These are phyloP conservation scores for Trichoderma sp. DNA, from an alignment of 2,329 filamentous ascomycete species.

Conservation along the genomic window DNA sequence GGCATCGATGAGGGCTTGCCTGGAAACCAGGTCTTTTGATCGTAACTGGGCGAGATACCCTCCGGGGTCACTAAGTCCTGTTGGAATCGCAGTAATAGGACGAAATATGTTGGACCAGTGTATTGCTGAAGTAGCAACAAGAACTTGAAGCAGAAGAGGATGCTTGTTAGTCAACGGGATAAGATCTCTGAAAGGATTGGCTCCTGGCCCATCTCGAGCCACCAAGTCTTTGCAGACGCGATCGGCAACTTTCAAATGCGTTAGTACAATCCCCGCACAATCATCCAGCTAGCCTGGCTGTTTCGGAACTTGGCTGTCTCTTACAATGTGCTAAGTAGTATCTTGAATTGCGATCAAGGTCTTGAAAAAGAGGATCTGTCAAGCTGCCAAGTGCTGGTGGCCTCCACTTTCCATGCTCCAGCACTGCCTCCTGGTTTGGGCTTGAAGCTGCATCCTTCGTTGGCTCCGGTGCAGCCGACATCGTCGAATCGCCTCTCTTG, in stretches of 20 bases:
- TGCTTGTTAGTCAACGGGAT: slow-evolving; percentile 46
- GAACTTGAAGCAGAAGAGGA: slow-evolving; percentile 46
- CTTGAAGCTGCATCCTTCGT: slow-evolving; percentile 2
- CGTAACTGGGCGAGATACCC: slow-evolving; percentile 37
- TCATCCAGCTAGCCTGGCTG: not conserved
- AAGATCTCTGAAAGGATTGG: slow-evolving; percentile 49
- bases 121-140: slow-evolving; percentile 48
- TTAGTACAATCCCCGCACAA: slow-evolving; percentile 9
- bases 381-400: slow-evolving; percentile 32
- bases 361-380: slow-evolving; percentile 55
- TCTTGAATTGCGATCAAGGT: slow-evolving; percentile 45
- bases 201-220: slow-evolving; percentile 43
- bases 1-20: slow-evolving; percentile 45
- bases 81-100: slow-evolving; percentile 32
- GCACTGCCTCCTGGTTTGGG: not conserved
- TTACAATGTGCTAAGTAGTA: slow-evolving; percentile 52
- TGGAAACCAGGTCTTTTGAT: slow-evolving; percentile 38
- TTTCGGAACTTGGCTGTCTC: slow-evolving; percentile 24
- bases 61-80: slow-evolving; percentile 35
- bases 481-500: not conserved
- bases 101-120: slow-evolving; percentile 47
- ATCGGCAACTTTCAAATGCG: slow-evolving; percentile 39
- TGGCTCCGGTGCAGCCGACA: slow-evolving; percentile 14
- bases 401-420: not conserved
- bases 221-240: slow-evolving; percentile 55